These are phyloP conservation scores for Aspergillus sclerotiicarbonarius DNA, from an alignment of 495 filamentous ascomycete species.

Conservation along the genomic window DNA sequence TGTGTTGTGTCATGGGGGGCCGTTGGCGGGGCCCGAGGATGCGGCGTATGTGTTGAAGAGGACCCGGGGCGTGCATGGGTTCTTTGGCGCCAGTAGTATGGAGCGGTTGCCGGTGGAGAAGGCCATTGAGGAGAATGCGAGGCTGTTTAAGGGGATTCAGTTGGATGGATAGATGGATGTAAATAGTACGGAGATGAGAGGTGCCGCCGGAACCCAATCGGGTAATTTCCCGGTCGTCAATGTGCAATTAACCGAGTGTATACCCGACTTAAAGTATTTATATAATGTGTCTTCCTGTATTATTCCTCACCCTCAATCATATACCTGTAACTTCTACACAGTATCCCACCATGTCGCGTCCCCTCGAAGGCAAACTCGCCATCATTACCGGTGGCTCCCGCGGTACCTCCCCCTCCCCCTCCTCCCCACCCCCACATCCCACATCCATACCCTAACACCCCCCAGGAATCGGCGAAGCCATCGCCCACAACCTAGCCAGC, in stretches of 20 bases:
- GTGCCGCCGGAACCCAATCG: constrained; percentile 11
- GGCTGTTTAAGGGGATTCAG: constrained; percentile 54
- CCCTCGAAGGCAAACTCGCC: constrained; percentile 65
- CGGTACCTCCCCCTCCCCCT: constrained; percentile 43
- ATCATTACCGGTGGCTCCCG: constrained; percentile 77
- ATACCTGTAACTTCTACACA: neutral
- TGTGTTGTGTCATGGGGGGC: constrained; percentile 68
- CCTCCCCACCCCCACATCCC: constrained; percentile 5
- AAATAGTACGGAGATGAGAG: neutral
- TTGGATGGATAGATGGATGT: neutral
- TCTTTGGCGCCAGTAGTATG: constrained; percentile 71
- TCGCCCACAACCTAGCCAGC: constrained; percentile 71
- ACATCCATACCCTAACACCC: constrained; percentile 1
- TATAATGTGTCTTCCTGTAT: neutral
- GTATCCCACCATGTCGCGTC: constrained; percentile 21
- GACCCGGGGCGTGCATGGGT: constrained; percentile 63
- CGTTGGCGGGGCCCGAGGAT: constrained; percentile 61
- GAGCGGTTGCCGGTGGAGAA: constrained; percentile 68
- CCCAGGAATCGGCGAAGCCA: constrained; percentile 82
- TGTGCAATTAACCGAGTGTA: constrained; percentile 8
- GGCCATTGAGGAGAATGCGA: constrained; percentile 61
- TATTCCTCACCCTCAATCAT: constrained; percentile 6
- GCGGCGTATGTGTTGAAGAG: constrained; percentile 59
- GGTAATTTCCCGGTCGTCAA: constrained; percentile 16
- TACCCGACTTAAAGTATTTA: constrained; percentile 2